phyloP scores from a whole-genome alignment of 2,329 filamentous ascomycete genomes.

The Colletotrichum lini region DNA sequence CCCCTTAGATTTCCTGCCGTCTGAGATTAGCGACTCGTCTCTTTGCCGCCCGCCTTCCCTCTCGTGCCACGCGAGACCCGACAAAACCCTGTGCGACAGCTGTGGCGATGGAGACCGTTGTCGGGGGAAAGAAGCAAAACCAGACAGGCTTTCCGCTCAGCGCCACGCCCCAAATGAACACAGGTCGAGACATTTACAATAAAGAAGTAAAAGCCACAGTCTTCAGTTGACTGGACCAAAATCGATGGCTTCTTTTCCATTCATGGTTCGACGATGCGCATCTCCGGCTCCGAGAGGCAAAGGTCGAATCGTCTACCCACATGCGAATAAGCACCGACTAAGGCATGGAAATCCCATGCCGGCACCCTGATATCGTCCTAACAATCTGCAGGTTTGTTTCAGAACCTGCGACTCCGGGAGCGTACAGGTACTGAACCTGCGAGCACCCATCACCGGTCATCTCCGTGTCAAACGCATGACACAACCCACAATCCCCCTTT shows the following conservation, averaged over 20 bases:
- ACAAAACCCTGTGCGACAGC: conserved; percentile 34
- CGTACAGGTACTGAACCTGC: conserved; percentile 3
- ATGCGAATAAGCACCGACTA: conserved; percentile 22
- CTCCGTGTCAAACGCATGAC: conserved; percentile 36
- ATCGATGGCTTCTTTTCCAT: conserved; percentile 13
- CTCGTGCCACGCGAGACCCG: conserved; percentile 26
- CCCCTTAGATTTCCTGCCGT: conserved; percentile 35
- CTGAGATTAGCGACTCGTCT: conserved; percentile 40
- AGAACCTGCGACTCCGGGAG: conserved; percentile 34
- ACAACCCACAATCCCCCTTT: conserved; percentile 19
- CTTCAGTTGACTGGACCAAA: conserved; percentile 7
- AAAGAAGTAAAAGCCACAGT: conserved; percentile 18
- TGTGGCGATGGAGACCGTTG: conserved; percentile 30
- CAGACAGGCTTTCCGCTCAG: conserved; percentile 23
- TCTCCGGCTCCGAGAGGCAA: conserved; percentile 17
- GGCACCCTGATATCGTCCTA: conserved; percentile 25
- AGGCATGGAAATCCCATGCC: conserved; percentile 4
- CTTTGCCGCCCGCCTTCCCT: conserved; percentile 27
- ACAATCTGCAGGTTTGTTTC: conserved; percentile 40
- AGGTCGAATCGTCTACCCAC: conserved; percentile 11
- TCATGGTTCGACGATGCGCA: conserved; percentile 7
- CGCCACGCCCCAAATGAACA: conserved; percentile 25
- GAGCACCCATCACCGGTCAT: conserved; percentile 37
- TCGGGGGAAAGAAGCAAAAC: conserved; percentile 32
- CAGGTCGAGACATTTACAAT: conserved; percentile 18